phyloP scores from a whole-genome alignment of 2,329 filamentous ascomycete genomes.

The Neophaeococcomyces aloes region DNA sequence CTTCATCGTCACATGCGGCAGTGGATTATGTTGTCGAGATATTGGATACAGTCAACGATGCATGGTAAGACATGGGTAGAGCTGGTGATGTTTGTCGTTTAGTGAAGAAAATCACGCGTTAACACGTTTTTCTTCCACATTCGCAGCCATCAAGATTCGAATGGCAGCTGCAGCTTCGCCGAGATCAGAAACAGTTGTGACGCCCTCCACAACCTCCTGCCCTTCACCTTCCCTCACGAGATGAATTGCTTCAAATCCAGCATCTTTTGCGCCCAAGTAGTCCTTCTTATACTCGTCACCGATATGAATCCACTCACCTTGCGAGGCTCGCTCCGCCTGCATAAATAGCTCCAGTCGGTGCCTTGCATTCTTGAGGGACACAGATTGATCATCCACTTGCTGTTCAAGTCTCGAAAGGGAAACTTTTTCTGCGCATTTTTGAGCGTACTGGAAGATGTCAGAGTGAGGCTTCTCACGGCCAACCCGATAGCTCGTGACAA shows the following conservation, averaged over 20 bases:
- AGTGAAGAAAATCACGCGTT: not conserved
- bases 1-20: too few relatives aligned
- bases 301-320: conserved; percentile 28
- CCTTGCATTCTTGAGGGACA: not conserved
- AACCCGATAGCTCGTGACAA: conserved; percentile 38
- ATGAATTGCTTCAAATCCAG: conserved; percentile 1
- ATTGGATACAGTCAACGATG: too few relatives aligned
- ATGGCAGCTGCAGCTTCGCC: conserved; percentile 5
- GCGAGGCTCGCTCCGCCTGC: conserved; percentile 10
- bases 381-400: conserved; percentile 3
- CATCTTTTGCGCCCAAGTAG: conserved; percentile 14
- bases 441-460: conserved; percentile 31
- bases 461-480: conserved; percentile 34
- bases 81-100: too few relatives aligned
- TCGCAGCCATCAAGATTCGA: not conserved
- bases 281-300: conserved; percentile 37
- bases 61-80: too few relatives aligned
- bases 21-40: too few relatives aligned
- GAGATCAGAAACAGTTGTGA: conserved; percentile 1
- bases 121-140: not conserved
- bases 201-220: not conserved
- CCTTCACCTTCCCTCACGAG: conserved; percentile 3
- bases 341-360: conserved; percentile 17
- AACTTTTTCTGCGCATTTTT: conserved; percentile 9
- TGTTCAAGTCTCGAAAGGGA: conserved; percentile 12